A percentile compares a stretch with the other conserved stretches of the same genome.
phyloP scores from a whole-genome alignment of 2,329 filamentous ascomycete genomes.

The Ambrosiella cleistominuta region DNA sequence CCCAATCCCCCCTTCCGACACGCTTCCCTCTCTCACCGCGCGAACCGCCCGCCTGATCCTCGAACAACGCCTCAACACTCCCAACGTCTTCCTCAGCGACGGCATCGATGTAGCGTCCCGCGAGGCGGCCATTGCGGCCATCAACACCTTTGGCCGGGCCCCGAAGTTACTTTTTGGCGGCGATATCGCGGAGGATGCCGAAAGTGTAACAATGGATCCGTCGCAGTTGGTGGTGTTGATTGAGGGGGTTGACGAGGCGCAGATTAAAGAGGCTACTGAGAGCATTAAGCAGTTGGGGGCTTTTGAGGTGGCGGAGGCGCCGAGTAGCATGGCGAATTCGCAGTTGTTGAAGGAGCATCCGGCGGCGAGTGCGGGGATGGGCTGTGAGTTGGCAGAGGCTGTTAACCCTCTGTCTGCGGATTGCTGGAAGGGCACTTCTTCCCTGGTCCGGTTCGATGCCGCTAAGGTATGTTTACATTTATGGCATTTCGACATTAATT shows the following conservation, averaged over 20 bases:
- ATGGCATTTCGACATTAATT: not conserved
- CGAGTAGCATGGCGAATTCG: slow-evolving; percentile 25
- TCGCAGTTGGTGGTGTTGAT: slow-evolving; percentile 41
- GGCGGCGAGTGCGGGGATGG: slow-evolving; percentile 22
- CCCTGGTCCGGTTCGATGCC: slow-evolving; percentile 27
- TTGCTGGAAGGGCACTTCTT: slow-evolving; percentile 29
- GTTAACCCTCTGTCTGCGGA: slow-evolving; percentile 26
- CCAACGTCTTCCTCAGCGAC: slow-evolving; percentile 10
- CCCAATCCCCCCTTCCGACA: not conserved
- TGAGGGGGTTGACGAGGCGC: slow-evolving; percentile 34
- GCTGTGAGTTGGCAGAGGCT: slow-evolving; percentile 24
- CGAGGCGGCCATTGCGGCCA: slow-evolving; percentile 9
- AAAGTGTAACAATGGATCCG: not conserved
- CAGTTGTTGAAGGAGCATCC: slow-evolving; percentile 27
- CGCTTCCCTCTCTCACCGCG: slow-evolving; percentile 4
- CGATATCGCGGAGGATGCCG: not conserved
- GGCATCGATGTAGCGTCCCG: slow-evolving; percentile 9
- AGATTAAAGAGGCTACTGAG: slow-evolving; percentile 26
- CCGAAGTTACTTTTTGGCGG: slow-evolving; percentile 11
- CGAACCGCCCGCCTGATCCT: slow-evolving; percentile 11
- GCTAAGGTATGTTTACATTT: slow-evolving; percentile 23
- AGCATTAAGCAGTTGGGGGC: slow-evolving; percentile 19
- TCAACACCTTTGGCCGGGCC: slow-evolving; percentile 11
- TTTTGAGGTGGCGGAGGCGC: slow-evolving; percentile 32
- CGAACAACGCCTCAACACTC: slow-evolving; percentile 12